phyloP scores from a whole-genome alignment of 2,329 filamentous ascomycete genomes.

The Apiospora arundinis region DNA sequence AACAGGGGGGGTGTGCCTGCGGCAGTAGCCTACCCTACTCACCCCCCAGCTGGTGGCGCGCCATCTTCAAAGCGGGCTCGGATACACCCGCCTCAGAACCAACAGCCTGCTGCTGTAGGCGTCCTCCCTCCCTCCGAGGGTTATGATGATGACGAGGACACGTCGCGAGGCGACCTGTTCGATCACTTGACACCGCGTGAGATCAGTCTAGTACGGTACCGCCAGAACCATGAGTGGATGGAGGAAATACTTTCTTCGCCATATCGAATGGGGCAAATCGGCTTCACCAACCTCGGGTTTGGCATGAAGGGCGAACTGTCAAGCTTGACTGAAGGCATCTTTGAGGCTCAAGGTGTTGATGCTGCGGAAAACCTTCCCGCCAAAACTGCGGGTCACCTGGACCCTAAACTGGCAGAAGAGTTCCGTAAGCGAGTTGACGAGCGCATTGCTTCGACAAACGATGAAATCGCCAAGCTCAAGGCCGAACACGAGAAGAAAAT shows the following conservation, averaged over 20 bases:
- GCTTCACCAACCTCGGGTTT: conserved; percentile 84
- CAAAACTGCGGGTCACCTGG: conserved; percentile 71
- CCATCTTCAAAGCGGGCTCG: conserved; percentile 63
- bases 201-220: conserved; percentile 84
- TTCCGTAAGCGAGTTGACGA: conserved; percentile 81
- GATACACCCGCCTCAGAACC: conserved; percentile 49
- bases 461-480: conserved; percentile 86
- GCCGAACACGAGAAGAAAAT: conserved; percentile 78
- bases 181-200: conserved; percentile 90
- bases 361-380: conserved; percentile 53
- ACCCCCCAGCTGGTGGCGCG: conserved; percentile 49
- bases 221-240: conserved; percentile 99
- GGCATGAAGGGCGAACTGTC: conserved; percentile 85
- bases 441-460: conserved; percentile 74
- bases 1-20: conserved; percentile 60
- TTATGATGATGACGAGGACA: conserved; percentile 90
- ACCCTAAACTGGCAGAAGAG: conserved; percentile 78
- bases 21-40: conserved; percentile 67
- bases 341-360: conserved; percentile 68
- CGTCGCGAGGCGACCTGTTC: conserved; percentile 84
- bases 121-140: conserved; percentile 43
- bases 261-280: conserved; percentile 84
- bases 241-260: conserved; percentile 94
- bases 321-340: conserved; percentile 82
- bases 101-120: conserved; percentile 46